Percentiles rank a stretch among this genome's conserved stretches.
These are phyloP conservation scores for Globisporangium splendens DNA, from an alignment of 352 stramenopile genomes.

Conservation along the genomic window DNA sequence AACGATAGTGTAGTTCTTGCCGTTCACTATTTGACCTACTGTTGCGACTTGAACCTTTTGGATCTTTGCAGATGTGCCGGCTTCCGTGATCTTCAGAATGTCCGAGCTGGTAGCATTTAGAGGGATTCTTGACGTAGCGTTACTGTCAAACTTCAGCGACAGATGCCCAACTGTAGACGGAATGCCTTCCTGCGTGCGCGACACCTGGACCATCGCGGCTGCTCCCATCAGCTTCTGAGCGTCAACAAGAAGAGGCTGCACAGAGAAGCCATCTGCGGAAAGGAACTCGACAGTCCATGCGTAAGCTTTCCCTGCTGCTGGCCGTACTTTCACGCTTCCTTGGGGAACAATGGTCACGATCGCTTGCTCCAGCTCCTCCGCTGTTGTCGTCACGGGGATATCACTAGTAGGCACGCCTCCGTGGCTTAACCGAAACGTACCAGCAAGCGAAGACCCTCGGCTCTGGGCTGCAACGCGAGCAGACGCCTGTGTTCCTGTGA, in stretches of 20 bases:
- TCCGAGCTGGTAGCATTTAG: not conserved
- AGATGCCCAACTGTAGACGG: not conserved
- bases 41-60: conserved; percentile 2
- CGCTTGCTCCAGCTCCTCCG: conserved; percentile 22
- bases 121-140: not conserved
- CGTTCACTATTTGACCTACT: not conserved
- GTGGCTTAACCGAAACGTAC: conserved; percentile 24
- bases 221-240: conserved; percentile 8
- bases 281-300: conserved; percentile 28
- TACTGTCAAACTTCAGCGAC: conserved; percentile 2
- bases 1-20: conserved; percentile 2
- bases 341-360: conserved; percentile 16
- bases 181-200: conserved; percentile 17
- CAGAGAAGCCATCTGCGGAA: conserved; percentile 9
- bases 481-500: conserved; percentile 17
- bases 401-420: conserved; percentile 16
- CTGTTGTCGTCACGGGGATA: conserved; percentile 12
- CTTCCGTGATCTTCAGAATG: conserved; percentile 1
- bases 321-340: conserved; percentile 15
- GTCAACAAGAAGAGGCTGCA: conserved; percentile 16
- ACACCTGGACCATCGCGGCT: conserved; percentile 4
- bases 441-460: conserved; percentile 17
- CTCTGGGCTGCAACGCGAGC: conserved; percentile 7
- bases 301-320: conserved; percentile 3
- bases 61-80: not conserved